These are phyloP conservation scores for Speleostelium caveatum DNA, from an alignment of 78 protist species.

Conservation along the genomic window DNA sequence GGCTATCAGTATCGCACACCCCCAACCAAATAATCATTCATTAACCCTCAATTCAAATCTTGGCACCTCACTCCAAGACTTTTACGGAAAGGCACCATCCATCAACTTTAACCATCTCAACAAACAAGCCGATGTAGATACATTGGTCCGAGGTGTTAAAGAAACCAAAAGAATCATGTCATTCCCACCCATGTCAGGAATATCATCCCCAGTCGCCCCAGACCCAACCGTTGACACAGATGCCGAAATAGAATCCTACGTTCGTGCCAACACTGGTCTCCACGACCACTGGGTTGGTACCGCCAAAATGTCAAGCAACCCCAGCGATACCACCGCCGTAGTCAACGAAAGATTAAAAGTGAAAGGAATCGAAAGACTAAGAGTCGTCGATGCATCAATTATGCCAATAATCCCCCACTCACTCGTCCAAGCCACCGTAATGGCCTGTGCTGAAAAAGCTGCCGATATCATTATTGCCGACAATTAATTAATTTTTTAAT, in stretches of 20 bases:
- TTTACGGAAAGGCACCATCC: conserved; percentile 8
- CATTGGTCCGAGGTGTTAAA: conserved; percentile 15
- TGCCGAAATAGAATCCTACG: conserved; percentile 17
- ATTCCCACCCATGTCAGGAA: conserved; percentile 53
- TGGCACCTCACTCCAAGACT: not conserved
- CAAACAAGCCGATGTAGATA: conserved; percentile 4
- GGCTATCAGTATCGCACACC: conserved; percentile 10
- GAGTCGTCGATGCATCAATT: conserved; percentile 58
- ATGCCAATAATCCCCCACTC: conserved; percentile 42
- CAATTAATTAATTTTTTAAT: too few relatives aligned
- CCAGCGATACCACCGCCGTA: conserved; percentile 47
- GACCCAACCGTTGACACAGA: not conserved
- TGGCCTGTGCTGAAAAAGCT: conserved; percentile 62
- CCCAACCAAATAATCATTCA: not conserved
- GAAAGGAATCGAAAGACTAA: conserved; percentile 27
- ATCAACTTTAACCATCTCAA: not conserved
- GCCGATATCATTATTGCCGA: conserved; percentile 50
- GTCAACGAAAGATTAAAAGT: conserved; percentile 28
- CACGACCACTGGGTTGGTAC: conserved; percentile 75
- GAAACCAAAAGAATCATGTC: conserved; percentile 56
- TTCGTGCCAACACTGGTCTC: not conserved
- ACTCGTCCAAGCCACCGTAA: conserved; percentile 68
- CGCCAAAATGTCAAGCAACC: conserved; percentile 31
- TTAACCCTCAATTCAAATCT: not conserved
- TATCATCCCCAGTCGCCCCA: not conserved